These are phyloP conservation scores for Beta macrorhiza DNA, from an alignment of 179 eudicot genomes.

Conservation along the genomic window DNA sequence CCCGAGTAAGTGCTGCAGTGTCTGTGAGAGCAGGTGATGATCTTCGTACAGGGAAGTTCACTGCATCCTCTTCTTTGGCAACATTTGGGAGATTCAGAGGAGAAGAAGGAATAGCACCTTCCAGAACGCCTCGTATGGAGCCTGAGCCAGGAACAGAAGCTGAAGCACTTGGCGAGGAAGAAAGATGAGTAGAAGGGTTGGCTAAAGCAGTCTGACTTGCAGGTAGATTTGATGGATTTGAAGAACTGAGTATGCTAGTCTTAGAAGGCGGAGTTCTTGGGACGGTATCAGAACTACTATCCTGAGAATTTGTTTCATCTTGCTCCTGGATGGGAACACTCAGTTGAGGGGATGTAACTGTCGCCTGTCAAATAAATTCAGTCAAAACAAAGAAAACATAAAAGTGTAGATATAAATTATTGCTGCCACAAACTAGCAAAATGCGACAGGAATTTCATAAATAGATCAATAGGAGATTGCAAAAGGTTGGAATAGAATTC, in stretches of 20 bases:
- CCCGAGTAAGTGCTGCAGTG: conserved; percentile 42
- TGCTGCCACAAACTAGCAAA: not conserved
- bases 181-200: conserved; percentile 35
- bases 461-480: not conserved
- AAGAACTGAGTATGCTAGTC: conserved; percentile 47
- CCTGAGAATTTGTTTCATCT: conserved; percentile 63
- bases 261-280: conserved; percentile 82
- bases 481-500: not conserved
- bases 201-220: conserved; percentile 44
- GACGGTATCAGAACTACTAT: conserved; percentile 52
- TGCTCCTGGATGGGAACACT: conserved; percentile 59
- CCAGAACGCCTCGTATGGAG: conserved; percentile 42
- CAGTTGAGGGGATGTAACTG: conserved; percentile 51
- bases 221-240: conserved; percentile 54
- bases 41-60: conserved; percentile 59
- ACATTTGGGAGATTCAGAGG: conserved; percentile 48
- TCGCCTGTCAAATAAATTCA: conserved; percentile 39
- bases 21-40: conserved; percentile 74
- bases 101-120: conserved; percentile 40
- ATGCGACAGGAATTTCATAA: not conserved
- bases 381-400: conserved; percentile 19
- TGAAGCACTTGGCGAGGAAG: conserved; percentile 41
- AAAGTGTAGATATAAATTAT: not conserved
- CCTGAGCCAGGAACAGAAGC: conserved; percentile 38
- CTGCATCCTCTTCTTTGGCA: conserved; percentile 65